Conservation (phyloP, 1,284 basidiomycete genomes). For the Fistulinella cinereoalba region DNA sequence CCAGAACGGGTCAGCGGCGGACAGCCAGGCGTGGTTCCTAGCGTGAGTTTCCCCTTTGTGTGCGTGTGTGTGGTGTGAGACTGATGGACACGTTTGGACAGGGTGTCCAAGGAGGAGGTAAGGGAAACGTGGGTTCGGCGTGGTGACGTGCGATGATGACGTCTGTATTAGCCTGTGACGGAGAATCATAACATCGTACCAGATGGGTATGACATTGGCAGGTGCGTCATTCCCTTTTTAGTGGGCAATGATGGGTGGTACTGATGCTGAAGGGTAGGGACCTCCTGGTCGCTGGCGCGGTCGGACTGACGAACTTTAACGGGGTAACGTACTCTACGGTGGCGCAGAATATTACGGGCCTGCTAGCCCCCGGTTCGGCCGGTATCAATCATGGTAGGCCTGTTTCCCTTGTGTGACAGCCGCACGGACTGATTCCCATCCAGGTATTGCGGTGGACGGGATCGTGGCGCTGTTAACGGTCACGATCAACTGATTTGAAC, state of each 20-base stretch:
- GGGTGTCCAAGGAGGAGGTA: slow-evolving; percentile 62
- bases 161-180: slow-evolving; percentile 31
- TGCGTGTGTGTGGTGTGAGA: background rate
- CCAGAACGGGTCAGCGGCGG: slow-evolving; percentile 55
- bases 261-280: slow-evolving; percentile 34
- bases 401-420: background rate
- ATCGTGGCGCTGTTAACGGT: slow-evolving; percentile 47
- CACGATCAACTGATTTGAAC: slow-evolving; percentile 36
- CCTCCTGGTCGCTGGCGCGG: slow-evolving; percentile 41
- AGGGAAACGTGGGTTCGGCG: background rate
- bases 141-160: background rate
- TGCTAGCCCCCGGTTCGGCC: slow-evolving; percentile 16
- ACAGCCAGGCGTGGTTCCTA: slow-evolving; percentile 62
- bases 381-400: slow-evolving; percentile 27
- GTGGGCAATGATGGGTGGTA: background rate
- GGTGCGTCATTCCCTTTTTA: slow-evolving; percentile 23
- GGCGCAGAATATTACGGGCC: slow-evolving; percentile 36
- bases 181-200: slow-evolving; percentile 50
- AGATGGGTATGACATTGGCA: slow-evolving; percentile 56
- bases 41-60: slow-evolving; percentile 40
- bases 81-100: slow-evolving; percentile 25
- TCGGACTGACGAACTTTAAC: slow-evolving; percentile 41
- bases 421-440: background rate
- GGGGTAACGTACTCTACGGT: slow-evolving; percentile 51
- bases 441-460: slow-evolving; percentile 48